These are phyloP conservation scores for Pugionium dolabratum DNA, from an alignment of 345 rosid genomes.

Conservation along the genomic window DNA sequence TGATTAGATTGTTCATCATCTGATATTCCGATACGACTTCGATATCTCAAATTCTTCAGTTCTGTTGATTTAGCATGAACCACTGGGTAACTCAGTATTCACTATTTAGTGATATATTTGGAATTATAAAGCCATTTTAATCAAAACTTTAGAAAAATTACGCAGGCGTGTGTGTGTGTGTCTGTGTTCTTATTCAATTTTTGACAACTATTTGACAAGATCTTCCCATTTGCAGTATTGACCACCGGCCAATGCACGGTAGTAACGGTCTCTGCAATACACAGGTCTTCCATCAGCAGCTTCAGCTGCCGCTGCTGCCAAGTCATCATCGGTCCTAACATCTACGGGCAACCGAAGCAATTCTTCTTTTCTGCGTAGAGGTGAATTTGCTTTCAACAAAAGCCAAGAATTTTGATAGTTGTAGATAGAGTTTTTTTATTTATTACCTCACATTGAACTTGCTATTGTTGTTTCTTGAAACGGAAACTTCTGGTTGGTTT, in stretches of 20 bases:
- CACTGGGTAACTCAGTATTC: no score
- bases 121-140: no score
- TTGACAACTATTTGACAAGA: conserved; percentile 40
- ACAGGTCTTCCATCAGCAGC: conserved; percentile 98
- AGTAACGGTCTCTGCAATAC: conserved; percentile 90
- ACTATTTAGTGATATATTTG: no score
- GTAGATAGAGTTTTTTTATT: neutral
- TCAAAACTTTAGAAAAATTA: no score
- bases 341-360: conserved; percentile 69
- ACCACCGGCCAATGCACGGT: conserved; percentile 95
- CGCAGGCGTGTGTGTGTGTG: neutral
- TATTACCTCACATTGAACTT: conserved; percentile 72
- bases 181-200: neutral
- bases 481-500: conserved; percentile 42
- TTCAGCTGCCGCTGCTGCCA: conserved; percentile 94
- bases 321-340: conserved; percentile 67
- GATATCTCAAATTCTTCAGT: no score
- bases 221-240: conserved; percentile 99
- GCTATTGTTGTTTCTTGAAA: conserved; percentile 51
- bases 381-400: neutral
- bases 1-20: no score
- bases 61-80: no score
- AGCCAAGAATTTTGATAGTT: neutral
- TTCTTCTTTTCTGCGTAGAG: conserved; percentile 62
- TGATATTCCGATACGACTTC: no score